These are phyloP conservation scores for Sphaerobolus stellatus DNA, from an alignment of 1,284 basidiomycete genomes.

Conservation along the genomic window DNA sequence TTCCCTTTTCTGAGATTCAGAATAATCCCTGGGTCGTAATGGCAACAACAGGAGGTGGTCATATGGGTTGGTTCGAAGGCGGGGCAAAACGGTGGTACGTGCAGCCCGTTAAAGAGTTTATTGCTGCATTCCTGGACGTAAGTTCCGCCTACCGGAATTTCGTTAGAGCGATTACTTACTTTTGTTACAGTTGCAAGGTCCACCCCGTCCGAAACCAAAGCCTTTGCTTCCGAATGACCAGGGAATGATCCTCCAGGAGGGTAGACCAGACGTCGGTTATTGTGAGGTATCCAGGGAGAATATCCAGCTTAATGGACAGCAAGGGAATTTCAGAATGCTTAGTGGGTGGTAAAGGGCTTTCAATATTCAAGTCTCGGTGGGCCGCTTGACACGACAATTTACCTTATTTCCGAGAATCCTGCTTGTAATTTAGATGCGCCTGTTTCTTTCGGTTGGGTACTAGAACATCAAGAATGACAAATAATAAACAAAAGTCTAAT, in stretches of 20 bases:
- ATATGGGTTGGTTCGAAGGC: conserved; percentile 29
- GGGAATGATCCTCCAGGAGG: conserved; percentile 16
- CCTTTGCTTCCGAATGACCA: conserved; percentile 11
- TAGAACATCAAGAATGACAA: no score
- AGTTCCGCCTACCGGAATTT: conserved; percentile 6
- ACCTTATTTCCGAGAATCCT: no score
- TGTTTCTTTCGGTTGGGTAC: no score
- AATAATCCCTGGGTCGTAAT: conserved; percentile 24
- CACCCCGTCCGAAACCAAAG: conserved; percentile 17
- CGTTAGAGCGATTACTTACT: not conserved
- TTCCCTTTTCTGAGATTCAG: conserved; percentile 17
- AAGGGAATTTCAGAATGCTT: no score
- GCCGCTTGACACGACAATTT: no score
- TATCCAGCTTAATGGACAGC: no score
- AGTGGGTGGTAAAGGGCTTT: no score
- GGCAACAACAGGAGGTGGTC: conserved; percentile 27
- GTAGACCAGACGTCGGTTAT: conserved; percentile 24
- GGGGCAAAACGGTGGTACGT: conserved; percentile 25
- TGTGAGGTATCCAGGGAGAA: conserved; percentile 16
- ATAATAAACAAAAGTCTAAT: no score
- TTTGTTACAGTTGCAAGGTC: conserved; percentile 16
- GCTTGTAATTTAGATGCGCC: no score
- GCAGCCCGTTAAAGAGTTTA: conserved; percentile 24
- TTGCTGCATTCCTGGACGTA: conserved; percentile 25
- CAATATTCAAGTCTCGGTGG: no score